phyloP scores from a whole-genome alignment of 2,329 filamentous ascomycete genomes.

The Claviceps paspali region DNA sequence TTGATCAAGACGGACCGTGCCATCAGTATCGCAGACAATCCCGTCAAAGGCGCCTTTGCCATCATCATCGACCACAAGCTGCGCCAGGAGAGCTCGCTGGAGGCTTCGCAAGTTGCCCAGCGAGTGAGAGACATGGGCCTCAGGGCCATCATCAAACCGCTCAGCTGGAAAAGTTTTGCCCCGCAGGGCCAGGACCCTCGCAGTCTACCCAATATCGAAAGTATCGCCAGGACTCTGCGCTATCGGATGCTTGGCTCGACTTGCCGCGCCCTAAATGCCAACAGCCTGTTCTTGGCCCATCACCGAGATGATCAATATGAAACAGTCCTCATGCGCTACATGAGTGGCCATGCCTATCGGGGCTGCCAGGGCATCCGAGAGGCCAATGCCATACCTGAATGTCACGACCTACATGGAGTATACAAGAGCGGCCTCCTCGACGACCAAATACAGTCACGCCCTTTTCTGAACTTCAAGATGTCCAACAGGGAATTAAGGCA shows the following conservation, averaged over 20 bases:
- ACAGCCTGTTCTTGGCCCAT: slow-evolving; percentile 62
- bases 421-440: slow-evolving; percentile 47
- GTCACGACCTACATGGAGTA: slow-evolving; percentile 56
- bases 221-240: slow-evolving; percentile 54
- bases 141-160: slow-evolving; percentile 11
- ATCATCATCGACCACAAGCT: slow-evolving; percentile 44
- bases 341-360: slow-evolving; percentile 49
- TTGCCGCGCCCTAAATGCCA: slow-evolving; percentile 36
- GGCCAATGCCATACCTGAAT: slow-evolving; percentile 65
- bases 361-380: slow-evolving; percentile 57
- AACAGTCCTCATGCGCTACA: slow-evolving; percentile 67
- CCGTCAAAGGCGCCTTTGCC: slow-evolving; percentile 24
- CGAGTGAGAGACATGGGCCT: slow-evolving; percentile 24
- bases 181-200: slow-evolving; percentile 16
- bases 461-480: slow-evolving; percentile 24
- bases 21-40: slow-evolving; percentile 30
- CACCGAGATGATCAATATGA: slow-evolving; percentile 87
- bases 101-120: slow-evolving; percentile 32
- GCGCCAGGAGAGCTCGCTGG: slow-evolving; percentile 33
- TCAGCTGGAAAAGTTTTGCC: slow-evolving; percentile 32
- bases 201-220: slow-evolving; percentile 53
- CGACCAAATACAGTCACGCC: slow-evolving; percentile 22
- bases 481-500: slow-evolving; percentile 14
- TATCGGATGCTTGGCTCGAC: slow-evolving; percentile 54
- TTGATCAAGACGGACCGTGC: slow-evolving; percentile 19